A percentile compares a stretch with the other conserved stretches of the same genome.
Conservation (phyloP, 371 early-diverging fungal species). For the Apophysomyces variabilis region DNA sequence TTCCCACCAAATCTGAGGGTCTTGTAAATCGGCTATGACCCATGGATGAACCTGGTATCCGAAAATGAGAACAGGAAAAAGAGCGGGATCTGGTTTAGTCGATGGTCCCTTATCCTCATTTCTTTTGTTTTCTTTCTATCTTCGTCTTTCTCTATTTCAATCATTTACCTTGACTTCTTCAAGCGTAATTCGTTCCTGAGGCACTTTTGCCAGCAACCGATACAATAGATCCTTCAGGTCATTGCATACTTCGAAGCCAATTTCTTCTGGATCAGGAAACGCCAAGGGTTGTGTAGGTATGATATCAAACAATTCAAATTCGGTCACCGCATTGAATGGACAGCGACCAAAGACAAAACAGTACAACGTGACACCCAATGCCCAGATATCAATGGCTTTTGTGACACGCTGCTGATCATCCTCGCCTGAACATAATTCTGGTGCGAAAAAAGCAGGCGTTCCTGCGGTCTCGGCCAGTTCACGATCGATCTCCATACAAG, state of each 20-base stretch:
- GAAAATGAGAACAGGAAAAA: neutral
- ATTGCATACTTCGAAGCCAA: constrained; percentile 31
- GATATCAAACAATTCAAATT: constrained; percentile 92
- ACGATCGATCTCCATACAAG: constrained; percentile 52
- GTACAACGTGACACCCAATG: constrained; percentile 98
- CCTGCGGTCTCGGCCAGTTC: constrained; percentile 96
- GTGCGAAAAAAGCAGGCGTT: constrained; percentile 97
- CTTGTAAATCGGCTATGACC: constrained; percentile 76
- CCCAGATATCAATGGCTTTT: constrained; percentile 97
- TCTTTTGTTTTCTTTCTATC: too few species aligned
- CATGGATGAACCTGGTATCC: constrained; percentile 77
- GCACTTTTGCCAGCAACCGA: constrained; percentile 85
- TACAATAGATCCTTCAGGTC: constrained; percentile 70
- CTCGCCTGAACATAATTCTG: constrained; percentile 77
- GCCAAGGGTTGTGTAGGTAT: constrained; percentile 73
- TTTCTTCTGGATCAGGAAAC: constrained; percentile 34
- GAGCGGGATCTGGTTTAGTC: too few species aligned
- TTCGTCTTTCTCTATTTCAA: neutral
- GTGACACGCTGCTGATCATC: constrained; percentile 63
- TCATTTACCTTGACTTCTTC: constrained; percentile 77
- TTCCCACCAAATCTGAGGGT: constrained; percentile 52
- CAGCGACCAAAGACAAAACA: constrained; percentile 95
- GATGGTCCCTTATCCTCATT: too few species aligned
- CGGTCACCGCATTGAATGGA: constrained; percentile 98
- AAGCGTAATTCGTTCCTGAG: constrained; percentile 79